Evolutionary conservation across 2,329 filamentous ascomycete genomes (phyloP).

Genomic region (Stenocarpella maydis): DNA sequence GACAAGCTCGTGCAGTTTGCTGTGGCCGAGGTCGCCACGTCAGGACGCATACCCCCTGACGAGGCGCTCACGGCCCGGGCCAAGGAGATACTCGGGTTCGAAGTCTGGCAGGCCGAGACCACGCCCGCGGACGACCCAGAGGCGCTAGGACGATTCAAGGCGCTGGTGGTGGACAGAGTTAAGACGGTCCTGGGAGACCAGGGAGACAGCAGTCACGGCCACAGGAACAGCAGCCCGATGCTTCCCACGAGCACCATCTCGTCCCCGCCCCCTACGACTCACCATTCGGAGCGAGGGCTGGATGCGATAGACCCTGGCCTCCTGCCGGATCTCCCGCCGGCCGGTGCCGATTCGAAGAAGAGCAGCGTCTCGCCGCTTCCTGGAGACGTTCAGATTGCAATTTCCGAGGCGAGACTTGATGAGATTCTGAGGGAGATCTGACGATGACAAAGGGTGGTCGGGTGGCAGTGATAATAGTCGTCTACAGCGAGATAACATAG

Average conservation of each 20-base stretch:
- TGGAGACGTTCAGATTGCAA: constrained; percentile 31
- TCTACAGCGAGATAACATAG: neutral
- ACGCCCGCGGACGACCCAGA: constrained; percentile 64
- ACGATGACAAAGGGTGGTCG: neutral
- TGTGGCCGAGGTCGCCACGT: constrained; percentile 47
- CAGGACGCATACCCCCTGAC: constrained; percentile 56
- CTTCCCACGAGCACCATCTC: constrained; percentile 1
- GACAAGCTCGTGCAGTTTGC: constrained; percentile 60
- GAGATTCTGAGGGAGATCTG: constrained; percentile 29
- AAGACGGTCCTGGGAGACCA: constrained; percentile 28
- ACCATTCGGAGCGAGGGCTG: constrained; percentile 28
- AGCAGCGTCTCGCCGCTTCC: constrained; percentile 22
- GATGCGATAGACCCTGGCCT: constrained; percentile 34
- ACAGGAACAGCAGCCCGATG: neutral
- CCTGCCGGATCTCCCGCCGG: constrained; percentile 21
- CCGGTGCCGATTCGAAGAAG: constrained; percentile 9
- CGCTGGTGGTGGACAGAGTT: constrained; percentile 49
- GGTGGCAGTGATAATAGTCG: neutral
- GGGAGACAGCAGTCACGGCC: constrained; percentile 6
- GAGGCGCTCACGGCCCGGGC: constrained; percentile 56
- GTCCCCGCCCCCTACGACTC: neutral
- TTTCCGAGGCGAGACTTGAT: constrained; percentile 32
- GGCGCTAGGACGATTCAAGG: constrained; percentile 63
- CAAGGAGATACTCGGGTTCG: constrained; percentile 54
- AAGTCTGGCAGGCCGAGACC: constrained; percentile 40